Conservation (phyloP, 2,329 filamentous ascomycete species). For the Fonsecaea erecta region DNA sequence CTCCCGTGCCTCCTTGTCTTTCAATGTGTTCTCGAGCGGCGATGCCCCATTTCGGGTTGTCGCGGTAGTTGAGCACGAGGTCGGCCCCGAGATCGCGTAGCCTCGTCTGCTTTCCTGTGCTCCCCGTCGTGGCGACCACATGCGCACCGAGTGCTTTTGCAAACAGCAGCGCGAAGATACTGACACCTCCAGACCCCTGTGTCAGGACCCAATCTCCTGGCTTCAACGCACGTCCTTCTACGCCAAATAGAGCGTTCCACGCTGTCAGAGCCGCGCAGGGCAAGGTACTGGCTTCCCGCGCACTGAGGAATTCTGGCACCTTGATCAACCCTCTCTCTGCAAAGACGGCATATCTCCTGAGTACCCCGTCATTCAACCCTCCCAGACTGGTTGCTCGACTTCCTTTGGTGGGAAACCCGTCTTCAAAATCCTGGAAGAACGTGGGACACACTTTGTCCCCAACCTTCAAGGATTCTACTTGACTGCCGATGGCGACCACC, state of each 20-base stretch:
- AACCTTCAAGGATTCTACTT: slow-evolving; percentile 61
- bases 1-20: slow-evolving; percentile 53
- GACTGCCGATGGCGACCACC: slow-evolving; percentile 57
- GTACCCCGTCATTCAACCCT: slow-evolving; percentile 68
- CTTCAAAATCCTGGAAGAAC: slow-evolving; percentile 63
- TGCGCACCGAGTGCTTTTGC: slow-evolving; percentile 48
- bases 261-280: slow-evolving; percentile 66
- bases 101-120: slow-evolving; percentile 51
- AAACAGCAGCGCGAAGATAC: slow-evolving; percentile 46
- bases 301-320: slow-evolving; percentile 61
- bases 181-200: slow-evolving; percentile 66
- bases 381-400: slow-evolving; percentile 64
- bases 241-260: slow-evolving; percentile 69
- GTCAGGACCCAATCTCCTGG: slow-evolving; percentile 63
- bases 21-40: slow-evolving; percentile 58
- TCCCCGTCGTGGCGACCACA: slow-evolving; percentile 64
- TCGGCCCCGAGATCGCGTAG: slow-evolving; percentile 62
- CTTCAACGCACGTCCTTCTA: slow-evolving; percentile 52
- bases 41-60: slow-evolving; percentile 61
- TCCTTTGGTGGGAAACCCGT: slow-evolving; percentile 28
- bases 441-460: slow-evolving; percentile 63
- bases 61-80: slow-evolving; percentile 65
- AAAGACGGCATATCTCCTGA: slow-evolving; percentile 71
- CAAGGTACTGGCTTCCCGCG: slow-evolving; percentile 62
- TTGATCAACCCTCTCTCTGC: slow-evolving; percentile 69